Percentiles rank a stretch among this genome's conserved stretches.
phyloP scores from a whole-genome alignment of 164 flowering plant species.

The Dillenia turbinata region DNA sequence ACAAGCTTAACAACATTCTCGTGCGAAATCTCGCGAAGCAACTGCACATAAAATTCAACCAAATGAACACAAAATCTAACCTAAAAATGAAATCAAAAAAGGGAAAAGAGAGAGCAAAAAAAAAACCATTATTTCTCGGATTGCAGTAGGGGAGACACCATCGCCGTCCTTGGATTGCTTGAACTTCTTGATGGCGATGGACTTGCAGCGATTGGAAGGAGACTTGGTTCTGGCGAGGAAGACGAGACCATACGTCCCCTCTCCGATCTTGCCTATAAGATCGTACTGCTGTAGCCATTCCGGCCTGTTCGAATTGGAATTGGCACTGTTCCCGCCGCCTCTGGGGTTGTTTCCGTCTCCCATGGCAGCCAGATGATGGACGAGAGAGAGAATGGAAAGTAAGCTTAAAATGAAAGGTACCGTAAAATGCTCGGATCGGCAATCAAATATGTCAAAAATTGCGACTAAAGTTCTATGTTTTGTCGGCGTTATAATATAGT shows the following conservation, averaged over 20 bases:
- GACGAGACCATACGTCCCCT: constrained; percentile 96
- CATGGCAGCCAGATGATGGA: neutral
- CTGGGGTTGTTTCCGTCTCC: neutral
- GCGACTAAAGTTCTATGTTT: too few species aligned
- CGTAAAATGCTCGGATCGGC: too few species aligned
- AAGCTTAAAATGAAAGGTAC: too few species aligned
- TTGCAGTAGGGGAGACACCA: constrained; percentile 99
- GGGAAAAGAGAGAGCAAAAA: neutral
- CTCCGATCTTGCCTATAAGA: constrained; percentile 95
- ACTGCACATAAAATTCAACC: constrained; percentile 32
- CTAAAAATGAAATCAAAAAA: neutral
- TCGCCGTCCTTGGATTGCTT: constrained; percentile 98
- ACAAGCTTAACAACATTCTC: constrained; percentile 98
- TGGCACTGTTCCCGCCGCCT: neutral
- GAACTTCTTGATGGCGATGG: constrained; percentile 96
- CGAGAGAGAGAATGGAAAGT: too few species aligned
- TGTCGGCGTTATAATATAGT: too few species aligned
- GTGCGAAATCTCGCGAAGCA: constrained; percentile 86
- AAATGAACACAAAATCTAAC: neutral
- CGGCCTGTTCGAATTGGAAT: constrained; percentile 45
- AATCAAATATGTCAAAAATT: too few species aligned
- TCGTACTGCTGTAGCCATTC: constrained; percentile 98
- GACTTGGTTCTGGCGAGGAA: constrained; percentile 79
- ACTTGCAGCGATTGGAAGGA: constrained; percentile 60
- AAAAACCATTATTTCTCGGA: constrained; percentile 89